Conservation (phyloP, 306 rosid genomes). For the Cicer judaicum region DNA sequence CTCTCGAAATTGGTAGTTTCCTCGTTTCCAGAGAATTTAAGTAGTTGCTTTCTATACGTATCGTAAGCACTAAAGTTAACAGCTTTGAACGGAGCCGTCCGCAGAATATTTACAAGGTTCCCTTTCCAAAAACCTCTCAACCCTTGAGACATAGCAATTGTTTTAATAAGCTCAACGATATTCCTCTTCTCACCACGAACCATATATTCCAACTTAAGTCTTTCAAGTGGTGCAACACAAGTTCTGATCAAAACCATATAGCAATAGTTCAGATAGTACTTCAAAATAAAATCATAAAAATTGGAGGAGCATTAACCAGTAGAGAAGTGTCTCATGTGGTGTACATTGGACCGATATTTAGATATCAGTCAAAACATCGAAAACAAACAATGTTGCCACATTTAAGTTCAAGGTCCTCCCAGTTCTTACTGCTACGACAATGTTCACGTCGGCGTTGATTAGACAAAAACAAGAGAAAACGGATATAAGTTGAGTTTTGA, state of each 20-base stretch:
- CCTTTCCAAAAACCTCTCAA: constrained; percentile 98
- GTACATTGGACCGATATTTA: neutral
- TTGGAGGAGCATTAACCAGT: neutral
- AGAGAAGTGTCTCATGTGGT: neutral
- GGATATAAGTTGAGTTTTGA: neutral
- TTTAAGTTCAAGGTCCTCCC: neutral
- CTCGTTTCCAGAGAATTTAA: constrained; percentile 68
- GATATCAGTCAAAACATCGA: neutral
- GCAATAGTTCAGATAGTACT: neutral
- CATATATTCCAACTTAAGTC: constrained; percentile 95
- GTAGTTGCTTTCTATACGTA: constrained; percentile 87
- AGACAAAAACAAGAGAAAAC: neutral
- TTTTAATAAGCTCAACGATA: constrained; percentile 64
- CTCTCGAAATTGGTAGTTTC: constrained; percentile 90
- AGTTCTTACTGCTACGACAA: neutral
- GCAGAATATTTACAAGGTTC: constrained; percentile 84
- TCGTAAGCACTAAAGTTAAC: constrained; percentile 88
- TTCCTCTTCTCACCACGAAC: constrained; percentile 82
- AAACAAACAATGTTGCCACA: no score
- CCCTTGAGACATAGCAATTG: constrained; percentile 82
- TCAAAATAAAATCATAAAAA: neutral
- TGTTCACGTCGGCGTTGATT: neutral
- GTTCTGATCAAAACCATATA: constrained; percentile 62
- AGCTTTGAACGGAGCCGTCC: constrained; percentile 96
- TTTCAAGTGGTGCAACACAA: constrained; percentile 94